These are phyloP conservation scores for Hymenoscyphus scutula DNA, from an alignment of 2,329 filamentous ascomycete species.

Conservation along the genomic window DNA sequence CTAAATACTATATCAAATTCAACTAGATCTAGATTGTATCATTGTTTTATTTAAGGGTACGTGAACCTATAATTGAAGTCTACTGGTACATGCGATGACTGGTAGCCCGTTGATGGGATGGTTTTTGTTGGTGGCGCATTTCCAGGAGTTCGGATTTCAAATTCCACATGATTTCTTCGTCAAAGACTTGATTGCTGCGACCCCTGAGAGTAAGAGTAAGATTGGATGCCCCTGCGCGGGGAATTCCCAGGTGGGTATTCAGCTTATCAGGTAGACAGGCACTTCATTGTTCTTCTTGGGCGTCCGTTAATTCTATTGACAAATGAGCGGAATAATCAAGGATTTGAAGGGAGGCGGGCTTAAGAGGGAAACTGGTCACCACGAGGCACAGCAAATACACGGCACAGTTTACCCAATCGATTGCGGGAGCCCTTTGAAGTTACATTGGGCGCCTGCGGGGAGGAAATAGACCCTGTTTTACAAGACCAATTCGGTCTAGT, in stretches of 20 bases:
- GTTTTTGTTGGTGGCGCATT: not conserved
- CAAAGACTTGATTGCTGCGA: not conserved
- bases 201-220: not conserved
- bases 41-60: too few species aligned
- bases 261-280: not conserved
- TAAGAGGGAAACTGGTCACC: not conserved
- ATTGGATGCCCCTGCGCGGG: not conserved
- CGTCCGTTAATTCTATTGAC: not conserved
- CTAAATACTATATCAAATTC: too few species aligned
- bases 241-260: not conserved
- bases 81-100: too few species aligned
- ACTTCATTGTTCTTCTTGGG: not conserved
- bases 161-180: not conserved
- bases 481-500: not conserved
- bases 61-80: too few species aligned
- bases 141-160: not conserved
- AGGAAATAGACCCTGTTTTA: not conserved
- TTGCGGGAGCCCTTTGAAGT: not conserved
- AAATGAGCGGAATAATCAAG: not conserved
- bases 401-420: not conserved
- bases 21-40: too few species aligned
- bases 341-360: not conserved
- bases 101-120: not conserved
- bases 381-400: conserved; percentile 1
- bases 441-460: not conserved